phyloP scores from a whole-genome alignment of 495 filamentous ascomycete genomes.

The Usnea hakonensis region DNA sequence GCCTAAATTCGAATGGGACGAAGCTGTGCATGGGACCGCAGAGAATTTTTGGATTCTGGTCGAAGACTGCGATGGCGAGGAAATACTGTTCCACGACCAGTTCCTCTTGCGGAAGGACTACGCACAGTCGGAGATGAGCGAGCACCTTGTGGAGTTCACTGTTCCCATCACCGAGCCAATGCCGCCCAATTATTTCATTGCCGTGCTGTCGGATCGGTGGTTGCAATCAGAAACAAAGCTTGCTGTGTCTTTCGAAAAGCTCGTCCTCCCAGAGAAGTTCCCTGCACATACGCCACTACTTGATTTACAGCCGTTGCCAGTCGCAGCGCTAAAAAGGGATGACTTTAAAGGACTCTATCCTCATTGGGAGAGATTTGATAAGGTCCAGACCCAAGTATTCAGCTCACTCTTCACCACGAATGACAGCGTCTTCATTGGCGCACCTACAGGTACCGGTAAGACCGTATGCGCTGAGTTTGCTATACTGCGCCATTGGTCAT shows the following conservation, averaged over 20 bases:
- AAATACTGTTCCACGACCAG: constrained; percentile 91
- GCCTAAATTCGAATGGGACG: constrained; percentile 96
- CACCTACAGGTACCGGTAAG: constrained; percentile 90
- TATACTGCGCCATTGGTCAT: constrained; percentile 79
- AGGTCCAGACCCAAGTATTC: constrained; percentile 94
- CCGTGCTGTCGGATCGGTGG: constrained; percentile 89
- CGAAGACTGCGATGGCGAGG: constrained; percentile 95
- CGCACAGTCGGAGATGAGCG: constrained; percentile 70
- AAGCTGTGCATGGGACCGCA: constrained; percentile 72
- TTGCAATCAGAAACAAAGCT: constrained; percentile 96
- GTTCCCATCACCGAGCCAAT: constrained; percentile 95
- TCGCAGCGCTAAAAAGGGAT: constrained; percentile 76
- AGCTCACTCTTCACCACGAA: constrained; percentile 83
- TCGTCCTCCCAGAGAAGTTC: constrained; percentile 91
- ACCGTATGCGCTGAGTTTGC: constrained; percentile 95
- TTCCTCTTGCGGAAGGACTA: constrained; percentile 87
- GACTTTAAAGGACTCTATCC: constrained; percentile 80
- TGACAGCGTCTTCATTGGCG: constrained; percentile 86
- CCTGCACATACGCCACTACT: constrained; percentile 85
- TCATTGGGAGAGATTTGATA: constrained; percentile 86
- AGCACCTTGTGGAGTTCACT: constrained; percentile 96
- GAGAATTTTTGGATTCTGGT: constrained; percentile 96
- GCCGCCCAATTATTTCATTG: constrained; percentile 98
- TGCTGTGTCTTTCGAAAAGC: constrained; percentile 86
- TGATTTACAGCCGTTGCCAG: constrained; percentile 83